These are phyloP conservation scores for Miamiensis avidus DNA, from an alignment of 169 alveolate genomes.

Conservation along the genomic window DNA sequence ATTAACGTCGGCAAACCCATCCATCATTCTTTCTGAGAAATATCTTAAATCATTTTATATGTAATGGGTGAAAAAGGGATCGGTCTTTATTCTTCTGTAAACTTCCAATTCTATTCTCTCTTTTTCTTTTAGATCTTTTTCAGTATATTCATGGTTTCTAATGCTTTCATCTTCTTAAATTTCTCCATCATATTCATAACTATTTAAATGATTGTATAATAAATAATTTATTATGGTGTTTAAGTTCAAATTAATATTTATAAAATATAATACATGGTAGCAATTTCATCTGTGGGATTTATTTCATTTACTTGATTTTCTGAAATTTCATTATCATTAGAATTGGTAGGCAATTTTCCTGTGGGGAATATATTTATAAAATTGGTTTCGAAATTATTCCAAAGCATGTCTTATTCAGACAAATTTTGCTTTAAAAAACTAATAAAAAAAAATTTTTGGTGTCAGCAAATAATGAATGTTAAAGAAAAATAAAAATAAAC, in stretches of 20 bases:
- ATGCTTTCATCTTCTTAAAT: constrained; percentile 5
- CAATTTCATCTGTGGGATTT: not conserved
- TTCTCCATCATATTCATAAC: not conserved
- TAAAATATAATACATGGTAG: not conserved
- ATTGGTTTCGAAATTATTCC: constrained; percentile 12
- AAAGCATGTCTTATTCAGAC: constrained; percentile 1
- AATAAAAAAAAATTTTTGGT: not conserved
- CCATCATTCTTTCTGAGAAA: constrained; percentile 25
- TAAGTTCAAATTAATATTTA: not conserved
- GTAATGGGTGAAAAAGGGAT: constrained; percentile 28
- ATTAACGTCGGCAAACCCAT: not conserved
- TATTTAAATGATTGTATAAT: too few species aligned
- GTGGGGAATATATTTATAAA: constrained; percentile 12
- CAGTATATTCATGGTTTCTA: not conserved
- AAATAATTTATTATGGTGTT: not conserved
- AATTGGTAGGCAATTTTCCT: not conserved
- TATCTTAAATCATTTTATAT: constrained; percentile 23
- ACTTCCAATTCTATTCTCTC: constrained; percentile 22
- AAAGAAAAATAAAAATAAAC: too few species aligned
- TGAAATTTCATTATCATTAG: not conserved
- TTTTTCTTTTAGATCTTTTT: constrained; percentile 12
- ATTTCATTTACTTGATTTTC: not conserved
- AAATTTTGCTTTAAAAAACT: constrained; percentile 12
- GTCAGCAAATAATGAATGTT: too few species aligned
- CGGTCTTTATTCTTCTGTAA: constrained; percentile 10